Evolutionary conservation across 2,329 filamentous ascomycete species (phyloP), one percentile per base, ranked within the genome.

Genomic region (Albifimbria verrucaria): DNA sequence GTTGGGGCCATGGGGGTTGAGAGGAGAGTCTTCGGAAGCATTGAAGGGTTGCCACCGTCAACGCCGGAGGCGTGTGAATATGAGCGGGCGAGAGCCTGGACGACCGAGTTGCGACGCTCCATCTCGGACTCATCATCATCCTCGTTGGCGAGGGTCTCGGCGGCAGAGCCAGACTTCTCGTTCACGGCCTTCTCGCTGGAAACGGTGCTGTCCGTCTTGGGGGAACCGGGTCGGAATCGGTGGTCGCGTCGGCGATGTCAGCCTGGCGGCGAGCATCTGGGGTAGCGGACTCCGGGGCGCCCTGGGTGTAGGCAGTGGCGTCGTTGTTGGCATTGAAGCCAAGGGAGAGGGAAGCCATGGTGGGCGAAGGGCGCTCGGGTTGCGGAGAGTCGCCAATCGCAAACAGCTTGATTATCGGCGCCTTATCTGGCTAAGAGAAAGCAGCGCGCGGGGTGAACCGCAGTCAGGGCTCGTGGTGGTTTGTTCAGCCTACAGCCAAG

Each of bases 1-100:
- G 53, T 77, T 72, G 18, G 66, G 65, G 6, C 74, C 78, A 48
- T 61, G 62, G 3, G 79, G 79, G 57, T 82, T 78, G 39, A 81
- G 58, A 0, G 73, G 68, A 7, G 77, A 79, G 52, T 78, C 68
- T 42, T 74, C 68, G 7, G 64, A 69, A 39, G 67, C 68, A 21
- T 71, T 60, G 52, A 82, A 83, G 11, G 74, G 59, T 83, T 81
- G 50, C 72, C 73, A 9, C 57, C 52, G 25, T 61, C 65, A 23
- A 25, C 44, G 17, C 45, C 52, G 4, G 75, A 80, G 50, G 77
- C 74, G 28, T 70, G 68, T 2, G 79, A 81, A 62, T 78, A 80
- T 52, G 72, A 71, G 22, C 78, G 74, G 2, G 80, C 80, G 4
- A 83, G 68, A 9, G 72, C 68, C 50, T 80, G 77, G 7, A 83